Percentiles rank a stretch among this genome's conserved stretches.
Conservation (phyloP, 768 basidiomycete species). For the Xerocomellus amylosporus region DNA sequence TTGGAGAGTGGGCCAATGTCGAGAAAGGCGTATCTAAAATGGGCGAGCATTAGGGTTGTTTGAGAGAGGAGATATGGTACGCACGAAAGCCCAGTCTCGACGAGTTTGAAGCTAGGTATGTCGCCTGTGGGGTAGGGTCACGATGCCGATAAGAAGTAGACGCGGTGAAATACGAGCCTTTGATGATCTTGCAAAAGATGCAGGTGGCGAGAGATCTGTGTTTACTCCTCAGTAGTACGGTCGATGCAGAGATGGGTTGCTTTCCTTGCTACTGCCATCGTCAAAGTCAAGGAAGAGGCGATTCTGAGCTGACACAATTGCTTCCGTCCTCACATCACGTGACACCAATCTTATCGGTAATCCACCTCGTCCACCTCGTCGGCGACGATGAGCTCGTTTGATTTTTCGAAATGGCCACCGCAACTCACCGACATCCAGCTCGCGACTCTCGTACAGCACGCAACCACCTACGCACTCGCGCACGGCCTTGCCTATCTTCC, state of each 20-base stretch:
- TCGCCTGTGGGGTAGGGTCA: slow-evolving; percentile 52
- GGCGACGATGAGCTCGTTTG: slow-evolving; percentile 35
- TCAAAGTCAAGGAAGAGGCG: not conserved
- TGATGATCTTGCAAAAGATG: slow-evolving; percentile 95
- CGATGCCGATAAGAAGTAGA: not conserved
- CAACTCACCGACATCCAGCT: slow-evolving; percentile 55
- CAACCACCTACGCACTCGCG: slow-evolving; percentile 81
- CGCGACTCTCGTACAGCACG: slow-evolving; percentile 55
- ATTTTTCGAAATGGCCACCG: slow-evolving; percentile 75
- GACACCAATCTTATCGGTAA: not conserved
- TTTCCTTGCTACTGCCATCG: slow-evolving; percentile 24
- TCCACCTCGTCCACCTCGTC: not conserved
- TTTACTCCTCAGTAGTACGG: not conserved
- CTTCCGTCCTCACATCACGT: not conserved
- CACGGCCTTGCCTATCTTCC: slow-evolving; percentile 86
- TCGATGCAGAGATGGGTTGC: not conserved
- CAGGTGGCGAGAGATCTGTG: slow-evolving; percentile 60
- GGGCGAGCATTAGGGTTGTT: too few relatives aligned
- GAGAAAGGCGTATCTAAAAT: slow-evolving; percentile 75
- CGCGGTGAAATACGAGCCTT: slow-evolving; percentile 47
- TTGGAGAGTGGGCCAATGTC: slow-evolving; percentile 89
- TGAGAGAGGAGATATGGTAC: slow-evolving; percentile 24
- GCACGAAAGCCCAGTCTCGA: slow-evolving; percentile 72
- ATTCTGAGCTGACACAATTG: too few relatives aligned
- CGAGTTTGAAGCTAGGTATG: slow-evolving; percentile 83